Conservation (phyloP, 2,329 filamentous ascomycete genomes). For the Ophiocordyceps sinensis region DNA sequence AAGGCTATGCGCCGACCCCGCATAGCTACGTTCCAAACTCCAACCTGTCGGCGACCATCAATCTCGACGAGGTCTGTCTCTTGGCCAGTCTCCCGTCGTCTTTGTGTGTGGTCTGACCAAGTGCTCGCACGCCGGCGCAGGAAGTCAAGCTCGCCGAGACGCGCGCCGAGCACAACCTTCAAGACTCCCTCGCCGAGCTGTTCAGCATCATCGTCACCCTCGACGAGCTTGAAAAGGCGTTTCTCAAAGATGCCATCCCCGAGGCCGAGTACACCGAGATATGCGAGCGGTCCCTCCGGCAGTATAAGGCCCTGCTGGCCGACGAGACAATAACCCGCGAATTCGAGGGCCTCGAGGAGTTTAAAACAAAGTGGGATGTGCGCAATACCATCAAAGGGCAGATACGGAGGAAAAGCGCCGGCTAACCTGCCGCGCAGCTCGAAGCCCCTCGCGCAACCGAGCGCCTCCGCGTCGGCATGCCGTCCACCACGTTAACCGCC, state of each 20-base stretch:
- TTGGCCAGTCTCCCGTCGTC: neutral
- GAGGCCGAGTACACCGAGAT: conserved; percentile 93
- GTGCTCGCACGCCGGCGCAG: conserved; percentile 26
- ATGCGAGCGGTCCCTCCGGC: conserved; percentile 82
- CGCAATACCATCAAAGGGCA: conserved; percentile 16
- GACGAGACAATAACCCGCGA: conserved; percentile 83
- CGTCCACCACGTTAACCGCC: conserved; percentile 59
- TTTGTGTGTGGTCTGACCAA: conserved; percentile 4
- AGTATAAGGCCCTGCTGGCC: conserved; percentile 88
- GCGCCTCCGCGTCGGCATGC: conserved; percentile 80
- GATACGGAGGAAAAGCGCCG: neutral
- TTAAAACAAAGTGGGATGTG: conserved; percentile 87
- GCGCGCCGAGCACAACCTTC: conserved; percentile 77
- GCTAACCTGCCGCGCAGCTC: conserved; percentile 40
- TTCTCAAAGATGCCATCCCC: conserved; percentile 84
- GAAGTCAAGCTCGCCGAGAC: conserved; percentile 87
- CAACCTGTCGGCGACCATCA: conserved; percentile 74
- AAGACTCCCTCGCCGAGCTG: conserved; percentile 91
- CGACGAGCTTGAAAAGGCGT: conserved; percentile 91
- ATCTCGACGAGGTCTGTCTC: conserved; percentile 67
- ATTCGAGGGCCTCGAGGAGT: conserved; percentile 78
- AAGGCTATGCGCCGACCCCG: conserved; percentile 78
- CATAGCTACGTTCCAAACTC: conserved; percentile 85
- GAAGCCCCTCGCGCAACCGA: conserved; percentile 92
- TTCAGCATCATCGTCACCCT: conserved; percentile 96